Percentiles rank a stretch among this genome's conserved stretches.
Conservation (phyloP, 805 yeast species). For the Metschnikowia dekortorum region DNA sequence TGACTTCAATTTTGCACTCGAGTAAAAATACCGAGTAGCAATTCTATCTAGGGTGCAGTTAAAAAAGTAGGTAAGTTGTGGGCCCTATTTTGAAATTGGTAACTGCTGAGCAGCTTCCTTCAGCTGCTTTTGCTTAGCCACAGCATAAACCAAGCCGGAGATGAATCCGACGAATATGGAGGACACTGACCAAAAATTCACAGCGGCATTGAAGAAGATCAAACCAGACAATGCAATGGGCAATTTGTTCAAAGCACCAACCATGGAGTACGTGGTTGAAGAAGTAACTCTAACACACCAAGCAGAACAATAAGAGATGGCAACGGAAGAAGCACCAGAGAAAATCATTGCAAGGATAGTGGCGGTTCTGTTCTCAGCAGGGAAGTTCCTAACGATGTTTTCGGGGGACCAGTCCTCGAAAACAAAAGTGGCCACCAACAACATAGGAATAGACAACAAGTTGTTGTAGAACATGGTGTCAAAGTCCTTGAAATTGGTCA, state of each 20-base stretch:
- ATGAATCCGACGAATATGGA: constrained; percentile 91
- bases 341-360: constrained; percentile 79
- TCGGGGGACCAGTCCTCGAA: constrained; percentile 91
- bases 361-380: constrained; percentile 60
- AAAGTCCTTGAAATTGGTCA: constrained; percentile 92
- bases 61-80: neutral
- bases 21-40: neutral
- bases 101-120: constrained; percentile 35
- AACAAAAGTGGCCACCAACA: constrained; percentile 66
- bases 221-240: constrained; percentile 96
- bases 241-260: constrained; percentile 96
- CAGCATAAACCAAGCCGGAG: constrained; percentile 94
- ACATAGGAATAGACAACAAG: constrained; percentile 85
- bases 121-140: constrained; percentile 89
- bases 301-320: constrained; percentile 97
- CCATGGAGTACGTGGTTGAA: constrained; percentile 98
- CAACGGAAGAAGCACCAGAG: constrained; percentile 92
- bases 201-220: constrained; percentile 90
- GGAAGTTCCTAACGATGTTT: constrained; percentile 76
- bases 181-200: constrained; percentile 84
- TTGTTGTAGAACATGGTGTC: constrained; percentile 98
- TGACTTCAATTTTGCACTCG: neutral
- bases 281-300: constrained; percentile 99
- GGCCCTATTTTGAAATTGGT: constrained; percentile 21
- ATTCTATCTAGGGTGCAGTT: neutral